Evolutionary conservation across 1,284 basidiomycete genomes (phyloP).

Genomic region (Heterobasidion annosum): DNA sequence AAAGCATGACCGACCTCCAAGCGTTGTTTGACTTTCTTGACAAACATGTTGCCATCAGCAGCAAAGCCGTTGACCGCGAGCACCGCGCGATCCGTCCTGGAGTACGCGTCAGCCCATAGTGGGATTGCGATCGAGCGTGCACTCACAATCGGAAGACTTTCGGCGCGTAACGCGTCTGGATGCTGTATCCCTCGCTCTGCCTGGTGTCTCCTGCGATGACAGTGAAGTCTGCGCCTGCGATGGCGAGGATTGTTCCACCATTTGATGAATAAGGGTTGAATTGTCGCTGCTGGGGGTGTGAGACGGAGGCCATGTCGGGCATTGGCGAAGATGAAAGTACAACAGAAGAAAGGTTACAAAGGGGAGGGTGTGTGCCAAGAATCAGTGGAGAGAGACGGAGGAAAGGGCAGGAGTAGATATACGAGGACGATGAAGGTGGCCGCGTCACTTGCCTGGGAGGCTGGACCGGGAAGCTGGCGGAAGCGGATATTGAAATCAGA

Average conservation of each 20-base stretch:
- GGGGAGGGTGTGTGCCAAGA: not conserved
- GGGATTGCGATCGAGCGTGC: conserved; percentile 2
- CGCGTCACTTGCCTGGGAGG: conserved; percentile 8
- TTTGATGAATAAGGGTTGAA: conserved; percentile 90
- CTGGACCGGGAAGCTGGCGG: conserved; percentile 1
- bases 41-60: conserved; percentile 92
- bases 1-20: conserved; percentile 57
- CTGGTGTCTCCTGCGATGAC: conserved; percentile 94
- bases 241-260: conserved; percentile 90
- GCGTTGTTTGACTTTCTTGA: conserved; percentile 89
- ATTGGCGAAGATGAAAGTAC: not conserved
- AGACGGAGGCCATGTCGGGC: conserved; percentile 25
- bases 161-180: conserved; percentile 94
- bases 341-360: conserved; percentile 2
- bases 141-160: conserved; percentile 80
- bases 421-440: conserved; percentile 7
- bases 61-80: conserved; percentile 93
- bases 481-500: conserved; percentile 4
- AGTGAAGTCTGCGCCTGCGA: conserved; percentile 85
- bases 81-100: conserved; percentile 86
- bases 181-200: conserved; percentile 90
- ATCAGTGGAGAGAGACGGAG: not conserved
- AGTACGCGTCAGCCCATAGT: conserved; percentile 10
- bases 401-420: not conserved
- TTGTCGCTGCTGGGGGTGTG: conserved; percentile 45